Base-by-base conservation (phyloP, 2,329 filamentous ascomycete genomes). In the Diaporthe capsici region DNA sequence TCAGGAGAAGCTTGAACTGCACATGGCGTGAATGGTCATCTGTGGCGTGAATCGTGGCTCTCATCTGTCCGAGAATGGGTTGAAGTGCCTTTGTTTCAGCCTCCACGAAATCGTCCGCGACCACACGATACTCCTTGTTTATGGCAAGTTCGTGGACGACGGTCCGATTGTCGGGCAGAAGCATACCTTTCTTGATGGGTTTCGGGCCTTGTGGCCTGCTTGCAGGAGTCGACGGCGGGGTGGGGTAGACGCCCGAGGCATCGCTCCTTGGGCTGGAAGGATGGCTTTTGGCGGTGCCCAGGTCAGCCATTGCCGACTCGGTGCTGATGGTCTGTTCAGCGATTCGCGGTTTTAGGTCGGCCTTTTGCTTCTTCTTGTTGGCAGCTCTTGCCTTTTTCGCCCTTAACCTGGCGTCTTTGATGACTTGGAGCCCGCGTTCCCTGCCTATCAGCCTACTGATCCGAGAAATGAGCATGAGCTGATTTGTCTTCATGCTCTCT, bases 61-160 rank as follows among this genome's bases (percentile, higher is more conserved):
- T 90, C 87, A 87, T 92, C 85, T 84, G 91, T n/a, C 83, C 79
- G 67, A 90, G 89, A n/a, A 90, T 80, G 0, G 89, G 88, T 22
- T 84, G 84, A 63, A 89, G 84, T 12, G 87, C 81, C 17, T 85
- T 82, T 55, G 86, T 86, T 78, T 90, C 89, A 82, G 87, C 91
- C 84, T 88, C 91, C 82, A 87, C 88, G 82, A 87, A 91, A 75
- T 91, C 88, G 67, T 90, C 87, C 1, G 87, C 84, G 4, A 94
- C 92, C 61, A 96, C 92, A 67, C 93, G 91, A 81, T 93, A 96
- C 79, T 95, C 92, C 79, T 92, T 92, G 83, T 96, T 94, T 78
- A 97, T 93, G 12, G 94, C 92, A 60, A 97, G 85, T 84, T 96
- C 94, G 81, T 96, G 94, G 0, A 95, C 92, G 22, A 96, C 87